Conservation (phyloP, 352 stramenopile genomes). For the Hyphochytrium catenoides region DNA sequence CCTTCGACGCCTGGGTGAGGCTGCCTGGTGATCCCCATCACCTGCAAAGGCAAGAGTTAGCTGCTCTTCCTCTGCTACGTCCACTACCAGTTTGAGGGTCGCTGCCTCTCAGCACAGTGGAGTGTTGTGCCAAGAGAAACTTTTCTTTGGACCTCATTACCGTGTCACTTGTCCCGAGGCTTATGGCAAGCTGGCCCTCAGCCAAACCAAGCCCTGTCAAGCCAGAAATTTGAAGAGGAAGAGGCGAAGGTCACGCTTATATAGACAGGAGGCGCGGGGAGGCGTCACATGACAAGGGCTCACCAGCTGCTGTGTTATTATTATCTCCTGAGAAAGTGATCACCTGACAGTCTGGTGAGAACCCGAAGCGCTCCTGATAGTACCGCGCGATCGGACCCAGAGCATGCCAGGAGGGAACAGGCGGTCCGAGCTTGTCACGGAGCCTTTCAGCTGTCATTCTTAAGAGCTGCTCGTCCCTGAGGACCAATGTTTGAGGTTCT, state of each 20-base stretch:
- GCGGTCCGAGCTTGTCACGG: constrained; percentile 9
- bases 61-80: too few species aligned
- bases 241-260: constrained; percentile 19
- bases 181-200: constrained; percentile 5
- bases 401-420: constrained; percentile 18
- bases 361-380: constrained; percentile 34
- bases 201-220: not conserved
- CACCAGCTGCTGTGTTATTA: constrained; percentile 28
- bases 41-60: constrained; percentile 30
- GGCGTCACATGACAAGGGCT: constrained; percentile 1
- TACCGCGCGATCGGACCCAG: constrained; percentile 25
- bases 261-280: not conserved
- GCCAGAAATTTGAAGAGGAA: too few species aligned
- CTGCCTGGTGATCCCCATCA: constrained; percentile 18
- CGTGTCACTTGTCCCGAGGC: constrained; percentile 14
- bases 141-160: constrained; percentile 12
- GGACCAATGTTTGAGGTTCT: constrained; percentile 18
- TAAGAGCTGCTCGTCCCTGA: constrained; percentile 15
- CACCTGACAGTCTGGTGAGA: constrained; percentile 23
- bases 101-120: too few species aligned
- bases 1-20: constrained; percentile 28
- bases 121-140: too few species aligned
- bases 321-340: constrained; percentile 57
- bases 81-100: too few species aligned
- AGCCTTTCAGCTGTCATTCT: constrained; percentile 9